Base-by-base conservation (phyloP, 768 basidiomycete genomes). In the Gelatoporia subvermispora region DNA sequence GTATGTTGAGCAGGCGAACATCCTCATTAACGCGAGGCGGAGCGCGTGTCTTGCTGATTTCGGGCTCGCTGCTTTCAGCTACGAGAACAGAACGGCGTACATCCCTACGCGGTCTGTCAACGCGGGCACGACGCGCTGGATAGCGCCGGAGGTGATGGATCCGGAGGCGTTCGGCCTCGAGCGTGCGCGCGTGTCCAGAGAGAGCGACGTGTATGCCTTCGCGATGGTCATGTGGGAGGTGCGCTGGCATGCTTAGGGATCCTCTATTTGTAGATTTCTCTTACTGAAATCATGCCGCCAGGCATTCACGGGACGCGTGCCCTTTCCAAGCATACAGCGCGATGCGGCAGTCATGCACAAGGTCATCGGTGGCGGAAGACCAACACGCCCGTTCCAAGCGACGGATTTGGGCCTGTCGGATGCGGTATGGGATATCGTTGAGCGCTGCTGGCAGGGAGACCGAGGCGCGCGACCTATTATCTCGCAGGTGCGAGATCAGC, bases 171-270 rank as follows among this genome's bases (percentile, higher is more conserved):
- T 34, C 7, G 44, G 44, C 13, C 17, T 45, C 3, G 31, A 40
- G 47, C 25, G 40, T n/a, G 22, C 34, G 8, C 25, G 41, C 11
- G 20, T 31, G 3, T 35, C 49, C 20, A 44, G n/a, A n/a, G n/a
- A 31, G 4, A 35, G n/a, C 40, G 49, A 50, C 21, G 24, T 50
- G 21, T 50, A 50, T 21, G 45, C 49, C 13, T 23, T 50, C 22
- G 43, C 24, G 5, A 45, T 50, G 49, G 49, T 50, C 20, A 39
- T 39, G 41, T 43, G 41, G 25, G 49, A 50, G 42, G 47, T 48
- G 23, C 10, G 46, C 31, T 3, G n/a, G 15, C 18, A 2, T 8
- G 2, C 40, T 25, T 17, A 15, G 3, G 28, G n/a, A 43, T 18
- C 40, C 9, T 8, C 8, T 17, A 36, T n/a, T 43, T 21, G 21